phyloP scores from a whole-genome alignment of 345 rosid genomes.

The Garcia nutans region DNA sequence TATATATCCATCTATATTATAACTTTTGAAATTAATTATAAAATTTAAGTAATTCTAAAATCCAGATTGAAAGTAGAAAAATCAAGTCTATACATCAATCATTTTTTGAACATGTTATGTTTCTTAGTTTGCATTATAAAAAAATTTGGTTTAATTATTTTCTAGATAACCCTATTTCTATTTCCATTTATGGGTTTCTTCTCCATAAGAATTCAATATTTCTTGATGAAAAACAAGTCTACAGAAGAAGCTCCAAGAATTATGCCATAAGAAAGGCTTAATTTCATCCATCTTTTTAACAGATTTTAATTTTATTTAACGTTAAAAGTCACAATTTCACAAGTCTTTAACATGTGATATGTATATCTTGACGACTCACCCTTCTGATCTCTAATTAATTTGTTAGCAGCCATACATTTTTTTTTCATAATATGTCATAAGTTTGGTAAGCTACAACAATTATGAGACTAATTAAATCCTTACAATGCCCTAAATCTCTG shows the following conservation, averaged over 20 bases:
- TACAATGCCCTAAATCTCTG: not conserved
- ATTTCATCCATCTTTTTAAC: conserved; percentile 6
- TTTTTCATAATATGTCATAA: not conserved
- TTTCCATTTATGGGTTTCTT: not conserved
- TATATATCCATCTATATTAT: too few species aligned
- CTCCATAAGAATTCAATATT: not conserved
- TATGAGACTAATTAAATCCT: conserved; percentile 3
- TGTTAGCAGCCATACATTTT: conserved; percentile 4
- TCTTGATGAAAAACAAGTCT: conserved; percentile 14
- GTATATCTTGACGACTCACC: too few species aligned
- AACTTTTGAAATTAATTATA: too few species aligned
- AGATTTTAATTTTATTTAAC: not conserved
- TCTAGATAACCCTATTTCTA: not conserved
- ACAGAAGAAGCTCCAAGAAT: conserved; percentile 20
- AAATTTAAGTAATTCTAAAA: too few species aligned
- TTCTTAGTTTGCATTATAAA: not conserved
- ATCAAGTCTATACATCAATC: not conserved
- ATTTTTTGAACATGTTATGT: not conserved
- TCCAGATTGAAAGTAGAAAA: too few species aligned
- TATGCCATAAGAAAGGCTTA: conserved; percentile 31
- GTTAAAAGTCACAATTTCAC: conserved; percentile 28
- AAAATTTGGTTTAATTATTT: not conserved
- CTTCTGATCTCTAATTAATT: conserved; percentile 1
- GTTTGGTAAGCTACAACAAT: conserved; percentile 20
- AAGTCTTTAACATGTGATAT: conserved; percentile 35